Evolutionary conservation across 2,329 filamentous ascomycete species (phyloP).

Genomic region (Rugonectria rugulosa): DNA sequence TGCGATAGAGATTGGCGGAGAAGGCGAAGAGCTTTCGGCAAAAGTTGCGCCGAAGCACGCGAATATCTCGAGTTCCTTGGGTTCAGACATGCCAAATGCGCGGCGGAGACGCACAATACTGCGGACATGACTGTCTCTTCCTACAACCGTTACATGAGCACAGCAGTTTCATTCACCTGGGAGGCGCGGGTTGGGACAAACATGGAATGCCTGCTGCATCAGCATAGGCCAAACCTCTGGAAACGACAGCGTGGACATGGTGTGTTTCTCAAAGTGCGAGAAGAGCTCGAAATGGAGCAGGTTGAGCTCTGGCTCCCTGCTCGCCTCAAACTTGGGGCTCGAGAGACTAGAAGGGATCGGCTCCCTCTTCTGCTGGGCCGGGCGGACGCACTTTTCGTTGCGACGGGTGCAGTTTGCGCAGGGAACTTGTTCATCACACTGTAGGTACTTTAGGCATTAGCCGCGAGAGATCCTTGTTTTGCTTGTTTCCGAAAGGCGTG

Average conservation of each 20-base stretch:
- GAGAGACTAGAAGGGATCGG: not conserved
- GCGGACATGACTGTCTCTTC: constrained; percentile 11
- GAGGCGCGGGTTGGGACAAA: not conserved
- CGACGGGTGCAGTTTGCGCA: constrained; percentile 5
- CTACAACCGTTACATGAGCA: not conserved
- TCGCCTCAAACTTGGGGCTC: not conserved
- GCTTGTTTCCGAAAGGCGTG: no score
- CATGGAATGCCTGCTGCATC: constrained; percentile 12
- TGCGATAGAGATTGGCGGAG: not conserved
- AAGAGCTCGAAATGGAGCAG: constrained; percentile 8
- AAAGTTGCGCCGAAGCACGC: not conserved
- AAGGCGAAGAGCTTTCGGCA: not conserved
- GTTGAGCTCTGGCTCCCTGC: constrained; percentile 4
- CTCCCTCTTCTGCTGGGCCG: not conserved
- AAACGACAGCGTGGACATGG: not conserved
- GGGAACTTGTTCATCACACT: constrained; percentile 5
- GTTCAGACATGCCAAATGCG: not conserved
- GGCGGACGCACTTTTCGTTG: not conserved
- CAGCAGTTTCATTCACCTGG: not conserved
- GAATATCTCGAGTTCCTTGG: not conserved
- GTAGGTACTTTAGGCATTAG: not conserved
- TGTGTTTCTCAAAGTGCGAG: constrained; percentile 8
- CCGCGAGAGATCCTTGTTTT: no score
- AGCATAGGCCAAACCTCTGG: constrained; percentile 8
- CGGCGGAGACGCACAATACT: constrained; percentile 2